A percentile compares a stretch with the other conserved stretches of the same genome.
Evolutionary conservation across 164 flowering plant species (phyloP).

Genomic region (Vitis rotundifolia): DNA sequence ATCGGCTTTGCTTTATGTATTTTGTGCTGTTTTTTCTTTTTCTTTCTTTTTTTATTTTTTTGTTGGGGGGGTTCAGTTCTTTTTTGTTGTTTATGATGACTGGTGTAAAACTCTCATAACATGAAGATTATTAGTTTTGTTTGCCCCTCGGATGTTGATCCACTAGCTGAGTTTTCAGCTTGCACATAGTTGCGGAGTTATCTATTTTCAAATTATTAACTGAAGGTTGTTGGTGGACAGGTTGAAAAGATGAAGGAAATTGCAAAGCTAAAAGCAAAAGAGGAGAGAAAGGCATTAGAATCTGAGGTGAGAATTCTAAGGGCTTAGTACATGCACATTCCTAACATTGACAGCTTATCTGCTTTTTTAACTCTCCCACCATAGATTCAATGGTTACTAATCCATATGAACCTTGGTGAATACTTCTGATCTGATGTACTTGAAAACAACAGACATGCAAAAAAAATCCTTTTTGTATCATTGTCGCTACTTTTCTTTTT

Average conservation of each 20-base stretch:
- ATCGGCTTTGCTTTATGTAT: too few relatives aligned
- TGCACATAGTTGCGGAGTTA: not conserved
- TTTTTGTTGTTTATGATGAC: too few relatives aligned
- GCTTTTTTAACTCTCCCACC: not conserved
- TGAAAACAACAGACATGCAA: too few relatives aligned
- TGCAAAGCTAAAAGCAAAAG: constrained; percentile 79
- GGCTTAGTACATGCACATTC: not conserved
- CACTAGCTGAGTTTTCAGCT: not conserved
- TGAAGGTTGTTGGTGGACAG: constrained; percentile 38
- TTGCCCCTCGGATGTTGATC: not conserved
- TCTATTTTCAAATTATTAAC: not conserved
- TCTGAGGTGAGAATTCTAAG: constrained; percentile 65
- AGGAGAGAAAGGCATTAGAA: constrained; percentile 70
- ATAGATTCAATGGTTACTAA: not conserved
- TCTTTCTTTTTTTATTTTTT: too few relatives aligned
- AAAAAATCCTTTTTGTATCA: not conserved
- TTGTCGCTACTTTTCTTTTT: constrained; percentile 1
- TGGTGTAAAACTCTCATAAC: too few relatives aligned
- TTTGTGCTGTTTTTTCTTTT: too few relatives aligned
- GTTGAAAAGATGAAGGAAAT: constrained; percentile 91
- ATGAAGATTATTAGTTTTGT: not conserved
- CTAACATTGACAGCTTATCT: not conserved
- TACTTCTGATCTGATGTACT: not conserved
- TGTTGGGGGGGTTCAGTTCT: too few relatives aligned
- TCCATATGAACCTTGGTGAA: not conserved